phyloP scores from a whole-genome alignment of 2,329 filamentous ascomycete genomes.

The Aspergillus clavatus region DNA sequence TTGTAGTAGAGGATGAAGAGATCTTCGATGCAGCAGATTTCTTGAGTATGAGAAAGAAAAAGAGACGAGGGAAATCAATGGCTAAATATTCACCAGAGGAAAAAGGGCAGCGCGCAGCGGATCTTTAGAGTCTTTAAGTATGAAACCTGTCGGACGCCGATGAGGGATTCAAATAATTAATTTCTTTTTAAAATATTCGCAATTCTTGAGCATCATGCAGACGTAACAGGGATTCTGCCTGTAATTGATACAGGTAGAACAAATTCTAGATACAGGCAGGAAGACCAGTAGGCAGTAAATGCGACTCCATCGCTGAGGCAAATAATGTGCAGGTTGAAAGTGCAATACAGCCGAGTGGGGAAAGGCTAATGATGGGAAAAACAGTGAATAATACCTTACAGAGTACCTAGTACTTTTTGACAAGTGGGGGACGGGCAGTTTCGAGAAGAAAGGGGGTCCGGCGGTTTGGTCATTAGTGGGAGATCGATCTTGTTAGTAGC shows the following conservation, averaged over 20 bases:
- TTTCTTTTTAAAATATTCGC: too few relatives aligned
- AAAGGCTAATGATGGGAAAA: too few relatives aligned
- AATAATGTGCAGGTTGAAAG: too few relatives aligned
- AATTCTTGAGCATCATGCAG: not conserved
- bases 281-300: too few relatives aligned
- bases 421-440: slow-evolving; percentile 2
- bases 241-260: too few relatives aligned
- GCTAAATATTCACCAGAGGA: not conserved
- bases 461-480: slow-evolving; percentile 25
- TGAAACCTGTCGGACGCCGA: slow-evolving; percentile 11
- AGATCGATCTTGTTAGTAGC: slow-evolving; percentile 22
- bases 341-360: too few relatives aligned
- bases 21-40: not conserved
- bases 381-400: not conserved
- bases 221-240: not conserved
- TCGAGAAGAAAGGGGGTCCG: slow-evolving; percentile 21
- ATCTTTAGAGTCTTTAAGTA: slow-evolving; percentile 16
- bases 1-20: not conserved
- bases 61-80: not conserved
- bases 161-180: too few relatives aligned
- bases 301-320: too few relatives aligned
- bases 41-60: not conserved
- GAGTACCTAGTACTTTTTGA: not conserved
- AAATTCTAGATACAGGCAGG: too few relatives aligned
- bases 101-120: slow-evolving; percentile 6